Evolutionary conservation across 495 filamentous ascomycete genomes (phyloP).

Genomic region (Trichoderma erinaceum): DNA sequence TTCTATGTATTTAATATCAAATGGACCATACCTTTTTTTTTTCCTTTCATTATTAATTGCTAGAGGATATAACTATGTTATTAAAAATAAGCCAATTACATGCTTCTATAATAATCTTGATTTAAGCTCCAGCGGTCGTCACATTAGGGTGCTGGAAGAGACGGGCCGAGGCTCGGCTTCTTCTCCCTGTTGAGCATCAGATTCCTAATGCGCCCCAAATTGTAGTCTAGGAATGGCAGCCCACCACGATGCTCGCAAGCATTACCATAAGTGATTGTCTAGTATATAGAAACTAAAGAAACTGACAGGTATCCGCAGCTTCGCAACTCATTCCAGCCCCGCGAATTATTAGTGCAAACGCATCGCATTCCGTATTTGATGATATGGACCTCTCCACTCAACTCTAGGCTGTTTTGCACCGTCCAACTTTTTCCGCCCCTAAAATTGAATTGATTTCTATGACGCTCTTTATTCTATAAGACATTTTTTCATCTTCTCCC

Average conservation of each 20-base stretch:
- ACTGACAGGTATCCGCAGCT: too few relatives aligned
- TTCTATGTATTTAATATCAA: conserved; percentile 14
- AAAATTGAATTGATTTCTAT: too few relatives aligned
- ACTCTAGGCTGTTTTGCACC: too few relatives aligned
- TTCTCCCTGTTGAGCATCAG: not conserved
- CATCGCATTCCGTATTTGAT: too few relatives aligned
- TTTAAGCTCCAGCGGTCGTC: not conserved
- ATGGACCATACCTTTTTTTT: not conserved
- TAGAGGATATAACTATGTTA: not conserved
- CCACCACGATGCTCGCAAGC: not conserved
- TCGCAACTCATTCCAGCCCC: too few relatives aligned
- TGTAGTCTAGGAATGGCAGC: too few relatives aligned
- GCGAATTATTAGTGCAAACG: too few relatives aligned
- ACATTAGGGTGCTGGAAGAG: not conserved
- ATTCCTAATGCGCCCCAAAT: not conserved
- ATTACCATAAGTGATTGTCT: not conserved
- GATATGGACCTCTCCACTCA: too few relatives aligned
- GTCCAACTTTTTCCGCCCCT: too few relatives aligned
- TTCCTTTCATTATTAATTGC: not conserved
- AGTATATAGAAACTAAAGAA: too few relatives aligned
- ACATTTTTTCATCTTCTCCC: not conserved
- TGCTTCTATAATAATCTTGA: not conserved
- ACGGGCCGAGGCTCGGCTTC: conserved; percentile 8
- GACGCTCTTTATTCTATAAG: too few relatives aligned
- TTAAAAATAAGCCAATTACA: not conserved